Evolutionary conservation across 108 stramenopile species (phyloP).

Genomic region (Pseudonitzschia delicatissima): DNA sequence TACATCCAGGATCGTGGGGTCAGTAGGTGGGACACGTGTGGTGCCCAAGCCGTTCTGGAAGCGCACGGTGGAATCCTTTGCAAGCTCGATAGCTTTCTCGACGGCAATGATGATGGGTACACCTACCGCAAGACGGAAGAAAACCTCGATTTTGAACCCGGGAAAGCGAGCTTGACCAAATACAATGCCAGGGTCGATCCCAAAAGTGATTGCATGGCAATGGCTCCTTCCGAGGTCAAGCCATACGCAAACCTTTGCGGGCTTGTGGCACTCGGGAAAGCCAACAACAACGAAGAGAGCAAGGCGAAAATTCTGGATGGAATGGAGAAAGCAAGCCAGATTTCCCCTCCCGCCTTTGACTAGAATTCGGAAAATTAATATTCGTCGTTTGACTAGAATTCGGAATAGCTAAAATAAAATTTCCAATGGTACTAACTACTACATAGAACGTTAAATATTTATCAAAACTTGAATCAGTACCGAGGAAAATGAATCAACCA

Average conservation of each 20-base stretch:
- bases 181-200: neutral
- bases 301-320: neutral
- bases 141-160: neutral
- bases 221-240: neutral
- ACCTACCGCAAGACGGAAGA: neutral
- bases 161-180: neutral
- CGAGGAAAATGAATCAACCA: too few relatives aligned
- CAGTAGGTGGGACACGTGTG: conserved; percentile 63
- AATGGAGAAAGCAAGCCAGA: neutral
- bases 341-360: neutral
- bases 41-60: conserved; percentile 51
- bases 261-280: neutral
- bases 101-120: neutral
- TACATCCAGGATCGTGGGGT: conserved; percentile 35
- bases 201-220: neutral
- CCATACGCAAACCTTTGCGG: neutral
- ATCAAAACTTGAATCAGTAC: too few relatives aligned
- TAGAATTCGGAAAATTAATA: too few relatives aligned
- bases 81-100: conserved; percentile 1
- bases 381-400: too few relatives aligned
- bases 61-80: conserved; percentile 46
- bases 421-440: too few relatives aligned
- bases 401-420: too few relatives aligned
- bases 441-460: too few relatives aligned
- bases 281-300: neutral